Base-by-base conservation (phyloP, 2,329 filamentous ascomycete genomes). In the Arthroderma sp. region DNA sequence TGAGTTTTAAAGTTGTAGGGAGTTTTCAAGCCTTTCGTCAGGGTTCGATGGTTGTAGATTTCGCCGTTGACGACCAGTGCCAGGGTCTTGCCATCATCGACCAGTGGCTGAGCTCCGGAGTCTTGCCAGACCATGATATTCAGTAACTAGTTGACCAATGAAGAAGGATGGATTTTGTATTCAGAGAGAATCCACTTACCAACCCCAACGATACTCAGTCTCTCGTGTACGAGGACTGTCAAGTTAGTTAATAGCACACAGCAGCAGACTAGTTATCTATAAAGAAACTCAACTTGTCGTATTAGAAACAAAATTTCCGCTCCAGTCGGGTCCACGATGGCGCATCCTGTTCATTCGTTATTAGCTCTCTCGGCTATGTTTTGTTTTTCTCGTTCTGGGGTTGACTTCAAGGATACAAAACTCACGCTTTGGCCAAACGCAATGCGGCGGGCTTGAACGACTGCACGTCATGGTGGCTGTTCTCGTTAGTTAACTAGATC, bases 281-380 rank as follows among this genome's bases (percentile, higher is more conserved):
- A n/a, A n/a, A n/a, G n/a, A n/a, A n/a, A n/a, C n/a, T n/a, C n/a
- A n/a, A 95, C 90, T 95, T 66, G 93, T 98, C 75, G 89, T 85
- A 78, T 95, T 91, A 68, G 81, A 85, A 67, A 87, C 86, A 69
- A 91, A 81, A 78, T 86, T 97, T 73, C 93, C 93, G 93, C 89
- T 95, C 93, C 93, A 98, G 79, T 98, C 93, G 68, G 93, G 93
- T 66, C 93, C 93, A 74, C 93, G 86, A 76, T 98, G 93, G 67
- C 94, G 90, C 70, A 96, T 82, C 71, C 89, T 94, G 72, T 66
- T 39, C 37, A n/a, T 43, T 41, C 35, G 31, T 38, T 19, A 37
- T n/a, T 44, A 33, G 2, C n/a, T n/a, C 17, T 38, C 52, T 23
- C 28, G 19, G 6, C 4, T 9, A 4, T 56, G 53, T n/a, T n/a